Percentiles rank a stretch among this genome's conserved stretches.
Evolutionary conservation across 2,329 filamentous ascomycete genomes (phyloP).

Genomic region (Epicoccum nigrum): DNA sequence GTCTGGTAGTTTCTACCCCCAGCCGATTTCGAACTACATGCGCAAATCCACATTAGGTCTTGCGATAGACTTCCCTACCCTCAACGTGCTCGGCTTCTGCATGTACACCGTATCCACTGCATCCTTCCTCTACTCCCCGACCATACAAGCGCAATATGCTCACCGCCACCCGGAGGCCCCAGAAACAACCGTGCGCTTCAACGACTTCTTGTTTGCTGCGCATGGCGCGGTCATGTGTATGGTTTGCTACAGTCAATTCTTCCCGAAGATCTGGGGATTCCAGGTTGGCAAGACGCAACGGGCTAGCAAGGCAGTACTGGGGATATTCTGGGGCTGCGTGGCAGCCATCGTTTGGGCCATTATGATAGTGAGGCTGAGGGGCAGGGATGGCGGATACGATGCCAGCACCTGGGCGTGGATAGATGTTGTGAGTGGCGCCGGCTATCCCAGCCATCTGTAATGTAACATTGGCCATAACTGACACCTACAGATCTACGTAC

Average conservation of each 20-base stretch:
- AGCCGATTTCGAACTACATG: constrained; percentile 78
- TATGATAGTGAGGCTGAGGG: constrained; percentile 51
- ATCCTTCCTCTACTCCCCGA: constrained; percentile 77
- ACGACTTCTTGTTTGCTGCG: constrained; percentile 86
- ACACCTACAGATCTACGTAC: constrained; percentile 60
- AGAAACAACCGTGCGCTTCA: constrained; percentile 83
- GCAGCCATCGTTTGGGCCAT: constrained; percentile 59
- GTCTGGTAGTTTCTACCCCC: constrained; percentile 75
- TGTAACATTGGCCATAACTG: constrained; percentile 7
- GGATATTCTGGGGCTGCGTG: constrained; percentile 72
- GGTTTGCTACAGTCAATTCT: constrained; percentile 79
- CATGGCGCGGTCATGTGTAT: constrained; percentile 78
- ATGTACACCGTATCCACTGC: constrained; percentile 78
- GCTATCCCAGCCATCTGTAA: not conserved
- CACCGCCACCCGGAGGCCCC: constrained; percentile 74
- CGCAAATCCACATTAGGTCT: constrained; percentile 81
- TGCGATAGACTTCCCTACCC: constrained; percentile 83
- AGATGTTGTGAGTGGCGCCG: constrained; percentile 59
- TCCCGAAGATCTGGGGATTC: constrained; percentile 76
- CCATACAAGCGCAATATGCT: constrained; percentile 83
- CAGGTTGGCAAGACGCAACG: constrained; percentile 61
- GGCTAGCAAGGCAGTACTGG: constrained; percentile 67
- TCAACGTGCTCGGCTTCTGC: constrained; percentile 74
- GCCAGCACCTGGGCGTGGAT: constrained; percentile 66
- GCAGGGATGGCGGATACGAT: constrained; percentile 53